A percentile compares a stretch with the other conserved stretches of the same genome.
These are phyloP conservation scores for Vachellia collinsii DNA, from an alignment of 306 rosid species.

Conservation along the genomic window DNA sequence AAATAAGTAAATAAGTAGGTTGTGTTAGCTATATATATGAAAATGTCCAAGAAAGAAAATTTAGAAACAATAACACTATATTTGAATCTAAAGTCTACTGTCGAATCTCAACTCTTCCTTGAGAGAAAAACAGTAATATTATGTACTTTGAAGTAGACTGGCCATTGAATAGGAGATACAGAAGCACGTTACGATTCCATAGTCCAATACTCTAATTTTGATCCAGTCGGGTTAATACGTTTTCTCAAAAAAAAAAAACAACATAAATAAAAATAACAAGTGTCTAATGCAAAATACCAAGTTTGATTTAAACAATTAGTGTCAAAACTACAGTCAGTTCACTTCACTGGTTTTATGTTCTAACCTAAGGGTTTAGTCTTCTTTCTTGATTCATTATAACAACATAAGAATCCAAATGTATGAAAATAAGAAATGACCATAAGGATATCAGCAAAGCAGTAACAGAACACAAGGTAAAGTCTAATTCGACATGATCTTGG, in stretches of 20 bases:
- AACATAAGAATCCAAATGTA: background rate
- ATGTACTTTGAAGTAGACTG: background rate
- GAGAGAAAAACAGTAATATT: background rate
- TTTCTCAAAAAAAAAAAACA: background rate
- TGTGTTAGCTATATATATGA: constrained; percentile 11
- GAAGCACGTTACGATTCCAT: background rate
- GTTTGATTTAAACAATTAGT: background rate
- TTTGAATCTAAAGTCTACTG: background rate
- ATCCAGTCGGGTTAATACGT: background rate
- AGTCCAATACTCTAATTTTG: background rate
- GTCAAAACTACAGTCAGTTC: background rate
- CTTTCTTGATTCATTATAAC: background rate
- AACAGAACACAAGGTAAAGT: background rate
- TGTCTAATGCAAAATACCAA: background rate
- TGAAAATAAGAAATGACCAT: background rate
- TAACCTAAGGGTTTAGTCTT: background rate
- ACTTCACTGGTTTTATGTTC: background rate
- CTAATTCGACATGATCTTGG: constrained; percentile 20
- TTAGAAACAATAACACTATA: background rate
- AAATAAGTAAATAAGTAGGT: background rate
- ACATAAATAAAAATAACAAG: background rate
- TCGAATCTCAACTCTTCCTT: background rate
- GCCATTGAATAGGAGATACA: background rate
- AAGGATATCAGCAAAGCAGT: constrained; percentile 8
- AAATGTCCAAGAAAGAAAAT: too few relatives aligned